Base-by-base conservation (phyloP, 805 yeast genomes). In the Blastobotrys muscicola region DNA sequence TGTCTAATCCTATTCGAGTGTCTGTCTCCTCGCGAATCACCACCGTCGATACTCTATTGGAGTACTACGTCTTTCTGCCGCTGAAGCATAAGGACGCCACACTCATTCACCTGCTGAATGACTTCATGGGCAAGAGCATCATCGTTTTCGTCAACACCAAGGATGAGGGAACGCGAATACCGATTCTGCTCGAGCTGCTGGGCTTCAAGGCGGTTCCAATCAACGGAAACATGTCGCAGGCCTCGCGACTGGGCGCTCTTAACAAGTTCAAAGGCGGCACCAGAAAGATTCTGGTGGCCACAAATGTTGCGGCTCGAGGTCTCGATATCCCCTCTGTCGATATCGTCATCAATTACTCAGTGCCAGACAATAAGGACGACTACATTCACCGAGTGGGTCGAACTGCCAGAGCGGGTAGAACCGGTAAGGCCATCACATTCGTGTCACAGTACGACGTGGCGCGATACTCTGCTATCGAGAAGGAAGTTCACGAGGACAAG, bases 241-340 rank as follows among this genome's bases (percentile, higher is more conserved):
- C 73, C 26, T 97, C 92, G 55, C 76, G 98, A 62, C 78, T 90
- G 16, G 86, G 85, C 59, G 85, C 97, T 0, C 67, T 92, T 44
- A 97, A 89, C 56, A 72, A 97, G 57, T 92, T 92, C 67, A 77
- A 89, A 56, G 96, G 97, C 0, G 84, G 85, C 39, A 95, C 95
- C 2, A 96, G 97, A 1, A 74, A 90, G 41, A 85, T 92, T 1
- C 67, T 92, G 43, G 82, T 92, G 13, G 96, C 97, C 9, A 92
- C 98, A 0, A 97, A 92, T 60, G 97, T 92, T 16, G 98, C 96
- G 2, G 84, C 96, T 11, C 79, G 98, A 74, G 98, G 98, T 61
- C 74, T 92, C 50, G 98, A 92, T 72, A 92, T 92, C 45, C 98
- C 97, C 11, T 71, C 78, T 7, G 98, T 92, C 3, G 92, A 80